phyloP scores from a whole-genome alignment of 129 eudicot species.

The Pulicaria dysenterica region DNA sequence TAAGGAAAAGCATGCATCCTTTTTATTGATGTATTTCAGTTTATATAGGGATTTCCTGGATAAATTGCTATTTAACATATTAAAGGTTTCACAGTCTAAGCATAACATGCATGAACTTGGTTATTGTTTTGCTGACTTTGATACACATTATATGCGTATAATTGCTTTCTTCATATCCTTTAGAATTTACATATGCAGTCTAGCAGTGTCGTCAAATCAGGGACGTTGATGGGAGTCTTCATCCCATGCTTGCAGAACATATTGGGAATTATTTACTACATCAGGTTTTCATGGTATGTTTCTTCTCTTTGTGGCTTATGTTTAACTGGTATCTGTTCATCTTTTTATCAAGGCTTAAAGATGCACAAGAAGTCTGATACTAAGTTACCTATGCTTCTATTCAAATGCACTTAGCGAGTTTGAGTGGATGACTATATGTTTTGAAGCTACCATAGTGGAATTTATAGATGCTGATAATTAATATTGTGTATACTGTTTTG shows the following conservation, averaged over 20 bases:
- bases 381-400: conserved; percentile 10
- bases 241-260: conserved; percentile 96
- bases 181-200: conserved; percentile 42
- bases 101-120: neutral
- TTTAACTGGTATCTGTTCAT: neutral
- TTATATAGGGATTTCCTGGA: conserved; percentile 13
- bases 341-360: conserved; percentile 19
- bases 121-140: conserved; percentile 1
- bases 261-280: conserved; percentile 91
- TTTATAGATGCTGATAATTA: conserved; percentile 7
- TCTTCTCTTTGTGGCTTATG: conserved; percentile 20
- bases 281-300: conserved; percentile 89
- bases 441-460: neutral
- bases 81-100: conserved; percentile 18
- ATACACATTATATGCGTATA: conserved; percentile 12
- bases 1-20: neutral
- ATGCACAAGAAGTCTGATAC: conserved; percentile 16
- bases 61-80: neutral
- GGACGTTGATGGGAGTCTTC: conserved; percentile 98
- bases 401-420: neutral
- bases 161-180: neutral
- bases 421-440: neutral
- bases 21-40: neutral
- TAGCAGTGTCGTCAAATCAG: conserved; percentile 59
- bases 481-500: neutral